phyloP scores from a whole-genome alignment of 257 asterid species.

The Solanum phureja region DNA sequence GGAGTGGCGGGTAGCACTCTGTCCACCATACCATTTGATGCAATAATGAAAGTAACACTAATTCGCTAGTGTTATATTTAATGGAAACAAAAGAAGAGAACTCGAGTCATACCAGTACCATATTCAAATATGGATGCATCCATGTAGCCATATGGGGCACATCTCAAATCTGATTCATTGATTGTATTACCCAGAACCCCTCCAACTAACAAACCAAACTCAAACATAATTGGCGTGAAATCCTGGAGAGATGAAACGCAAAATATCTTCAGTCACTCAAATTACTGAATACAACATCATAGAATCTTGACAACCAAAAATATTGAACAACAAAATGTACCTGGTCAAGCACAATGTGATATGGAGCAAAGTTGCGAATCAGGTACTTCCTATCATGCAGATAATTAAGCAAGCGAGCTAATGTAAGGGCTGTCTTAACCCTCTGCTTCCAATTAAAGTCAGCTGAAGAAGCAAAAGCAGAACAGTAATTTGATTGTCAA shows the following conservation, averaged over 20 bases:
- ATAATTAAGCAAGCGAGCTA: background rate
- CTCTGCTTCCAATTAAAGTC: slow-evolving; percentile 1
- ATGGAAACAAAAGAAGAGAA: background rate
- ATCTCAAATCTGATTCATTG: background rate
- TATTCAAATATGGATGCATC: background rate
- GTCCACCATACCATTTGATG: background rate
- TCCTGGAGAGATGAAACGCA: background rate
- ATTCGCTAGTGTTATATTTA: background rate
- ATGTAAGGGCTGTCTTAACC: background rate
- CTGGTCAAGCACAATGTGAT: background rate
- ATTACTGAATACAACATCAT: background rate
- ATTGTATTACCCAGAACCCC: background rate
- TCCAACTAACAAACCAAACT: background rate
- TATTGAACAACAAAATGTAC: background rate
- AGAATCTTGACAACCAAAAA: background rate
- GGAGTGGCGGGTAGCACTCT: background rate
- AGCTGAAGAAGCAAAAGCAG: background rate
- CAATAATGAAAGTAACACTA: background rate
- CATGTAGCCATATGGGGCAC: background rate
- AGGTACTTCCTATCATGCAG: background rate
- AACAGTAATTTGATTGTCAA: background rate
- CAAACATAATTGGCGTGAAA: background rate
- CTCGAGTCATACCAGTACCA: background rate
- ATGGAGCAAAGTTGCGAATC: background rate
- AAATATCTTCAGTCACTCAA: background rate